These are phyloP conservation scores for Xylaria nigripes DNA, from an alignment of 495 filamentous ascomycete species.

Conservation along the genomic window DNA sequence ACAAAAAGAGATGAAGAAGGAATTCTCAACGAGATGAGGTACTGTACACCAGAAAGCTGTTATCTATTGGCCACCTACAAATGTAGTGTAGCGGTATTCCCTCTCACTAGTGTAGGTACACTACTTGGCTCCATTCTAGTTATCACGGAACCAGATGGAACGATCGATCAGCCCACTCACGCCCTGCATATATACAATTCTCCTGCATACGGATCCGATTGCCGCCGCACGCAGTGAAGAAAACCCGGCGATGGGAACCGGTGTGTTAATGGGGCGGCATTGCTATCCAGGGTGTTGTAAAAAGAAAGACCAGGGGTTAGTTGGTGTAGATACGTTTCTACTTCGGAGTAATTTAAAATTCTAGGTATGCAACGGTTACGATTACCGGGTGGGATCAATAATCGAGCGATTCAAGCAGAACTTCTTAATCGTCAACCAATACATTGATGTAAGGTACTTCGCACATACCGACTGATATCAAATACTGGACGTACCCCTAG, in stretches of 20 bases:
- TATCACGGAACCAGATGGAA: constrained; percentile 1
- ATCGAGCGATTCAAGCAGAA: not conserved
- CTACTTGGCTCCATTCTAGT: constrained; percentile 1
- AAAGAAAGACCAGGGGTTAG: not conserved
- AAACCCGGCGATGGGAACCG: constrained; percentile 6
- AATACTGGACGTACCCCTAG: not conserved
- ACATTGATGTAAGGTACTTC: not conserved
- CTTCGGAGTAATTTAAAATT: not conserved
- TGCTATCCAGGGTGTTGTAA: not conserved
- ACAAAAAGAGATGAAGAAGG: not conserved
- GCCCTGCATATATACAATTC: constrained; percentile 5
- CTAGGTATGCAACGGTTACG: not conserved
- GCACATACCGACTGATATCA: not conserved
- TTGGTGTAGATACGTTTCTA: not conserved
- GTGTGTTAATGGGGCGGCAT: not conserved
- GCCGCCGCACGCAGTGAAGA: constrained; percentile 4
- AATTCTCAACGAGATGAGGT: not conserved
- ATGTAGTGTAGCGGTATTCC: not conserved
- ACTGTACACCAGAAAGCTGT: not conserved
- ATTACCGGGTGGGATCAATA: not conserved
- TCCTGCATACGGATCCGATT: constrained; percentile 11
- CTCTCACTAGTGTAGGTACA: not conserved
- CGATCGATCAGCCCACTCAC: constrained; percentile 11
- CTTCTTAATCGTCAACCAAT: not conserved
- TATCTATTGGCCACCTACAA: not conserved